Evolutionary conservation across 1,284 basidiomycete genomes (phyloP).

Genomic region (Marasmius sp.): DNA sequence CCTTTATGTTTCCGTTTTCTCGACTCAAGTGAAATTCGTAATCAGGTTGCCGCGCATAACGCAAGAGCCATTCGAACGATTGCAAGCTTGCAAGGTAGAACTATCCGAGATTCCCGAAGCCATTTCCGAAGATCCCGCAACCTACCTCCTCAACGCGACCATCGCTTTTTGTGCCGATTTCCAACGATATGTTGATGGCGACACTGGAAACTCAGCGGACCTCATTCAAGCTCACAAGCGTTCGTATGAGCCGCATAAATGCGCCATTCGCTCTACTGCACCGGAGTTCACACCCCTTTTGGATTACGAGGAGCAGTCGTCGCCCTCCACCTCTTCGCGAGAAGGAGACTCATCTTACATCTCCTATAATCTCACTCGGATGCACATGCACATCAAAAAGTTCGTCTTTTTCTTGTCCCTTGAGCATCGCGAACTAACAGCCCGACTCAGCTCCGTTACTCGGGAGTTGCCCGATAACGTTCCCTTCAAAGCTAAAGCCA

Average conservation of each 20-base stretch:
- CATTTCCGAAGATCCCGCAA: neutral
- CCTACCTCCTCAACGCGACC: constrained; percentile 38
- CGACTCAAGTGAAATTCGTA: neutral
- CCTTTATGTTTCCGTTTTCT: neutral
- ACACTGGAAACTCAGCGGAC: constrained; percentile 35
- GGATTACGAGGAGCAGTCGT: neutral
- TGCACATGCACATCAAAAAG: neutral
- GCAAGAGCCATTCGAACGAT: neutral
- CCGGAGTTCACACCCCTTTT: constrained; percentile 38
- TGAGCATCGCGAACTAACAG: neutral
- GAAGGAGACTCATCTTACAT: too few species aligned
- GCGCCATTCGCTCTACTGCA: constrained; percentile 35
- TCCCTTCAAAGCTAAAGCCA: constrained; percentile 29
- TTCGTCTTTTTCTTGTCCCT: neutral
- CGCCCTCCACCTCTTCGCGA: too few species aligned
- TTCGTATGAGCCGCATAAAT: constrained; percentile 31
- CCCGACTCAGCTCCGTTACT: constrained; percentile 20
- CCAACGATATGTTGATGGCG: constrained; percentile 31
- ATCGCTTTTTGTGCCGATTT: constrained; percentile 24
- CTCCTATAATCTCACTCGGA: neutral
- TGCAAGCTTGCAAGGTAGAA: neutral
- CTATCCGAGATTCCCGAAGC: neutral
- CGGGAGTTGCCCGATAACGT: constrained; percentile 32
- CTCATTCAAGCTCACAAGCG: constrained; percentile 40
- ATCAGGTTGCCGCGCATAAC: neutral